These are phyloP conservation scores for Nymphaea thermarum DNA, from an alignment of 164 flowering plant species.

Conservation along the genomic window DNA sequence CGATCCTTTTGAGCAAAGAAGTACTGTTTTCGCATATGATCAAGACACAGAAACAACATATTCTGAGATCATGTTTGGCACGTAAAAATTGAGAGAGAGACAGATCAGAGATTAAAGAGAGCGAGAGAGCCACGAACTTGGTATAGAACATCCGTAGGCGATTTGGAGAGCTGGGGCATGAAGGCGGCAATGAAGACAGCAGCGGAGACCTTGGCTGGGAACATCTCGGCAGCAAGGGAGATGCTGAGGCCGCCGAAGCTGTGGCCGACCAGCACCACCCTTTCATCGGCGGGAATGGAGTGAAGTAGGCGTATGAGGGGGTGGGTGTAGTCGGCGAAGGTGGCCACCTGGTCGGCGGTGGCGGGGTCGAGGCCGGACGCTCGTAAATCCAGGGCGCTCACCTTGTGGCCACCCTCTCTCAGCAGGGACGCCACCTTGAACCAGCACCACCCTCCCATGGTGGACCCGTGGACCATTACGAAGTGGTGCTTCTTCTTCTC, in stretches of 20 bases:
- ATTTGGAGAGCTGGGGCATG: constrained; percentile 14
- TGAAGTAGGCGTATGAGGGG: constrained; percentile 29
- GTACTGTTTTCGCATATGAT: background rate
- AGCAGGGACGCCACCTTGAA: constrained; percentile 35
- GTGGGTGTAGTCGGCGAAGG: constrained; percentile 16
- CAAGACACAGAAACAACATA: too few species aligned
- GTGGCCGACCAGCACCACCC: constrained; percentile 33
- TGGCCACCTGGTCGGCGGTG: constrained; percentile 4
- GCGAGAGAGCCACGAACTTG: constrained; percentile 3
- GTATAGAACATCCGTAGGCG: constrained; percentile 8
- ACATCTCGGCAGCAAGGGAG: constrained; percentile 29
- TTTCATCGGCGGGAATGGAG: constrained; percentile 16
- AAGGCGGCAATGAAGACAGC: constrained; percentile 29
- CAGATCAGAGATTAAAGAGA: background rate
- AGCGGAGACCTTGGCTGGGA: constrained; percentile 20
- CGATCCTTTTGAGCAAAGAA: background rate
- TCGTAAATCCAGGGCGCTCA: constrained; percentile 29
- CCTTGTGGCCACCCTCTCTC: constrained; percentile 23
- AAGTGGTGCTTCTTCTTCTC: constrained; percentile 21
- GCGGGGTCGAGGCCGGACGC: constrained; percentile 24
- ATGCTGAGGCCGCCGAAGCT: constrained; percentile 24
- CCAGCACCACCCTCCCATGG: constrained; percentile 65
- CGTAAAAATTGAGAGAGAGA: background rate
- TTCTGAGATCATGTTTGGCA: too few species aligned
- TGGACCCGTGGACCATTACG: constrained; percentile 42